These are phyloP conservation scores for Pseudogymnoascus sp. DNA, from an alignment of 2,329 filamentous ascomycete genomes.

Conservation along the genomic window DNA sequence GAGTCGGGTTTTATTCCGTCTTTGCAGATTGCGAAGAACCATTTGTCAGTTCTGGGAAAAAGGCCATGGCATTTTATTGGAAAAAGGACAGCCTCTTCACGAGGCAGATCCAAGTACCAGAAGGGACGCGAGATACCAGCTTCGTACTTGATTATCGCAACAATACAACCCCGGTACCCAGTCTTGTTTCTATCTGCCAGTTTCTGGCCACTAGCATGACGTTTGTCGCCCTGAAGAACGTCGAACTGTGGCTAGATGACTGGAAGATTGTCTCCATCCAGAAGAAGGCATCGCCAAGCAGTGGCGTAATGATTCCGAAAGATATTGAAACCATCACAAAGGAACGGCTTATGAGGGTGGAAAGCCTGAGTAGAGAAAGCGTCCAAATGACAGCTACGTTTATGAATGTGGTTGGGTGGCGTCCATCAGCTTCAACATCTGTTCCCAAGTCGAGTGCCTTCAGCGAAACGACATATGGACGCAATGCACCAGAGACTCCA, in stretches of 20 bases:
- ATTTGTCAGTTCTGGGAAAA: slow-evolving; percentile 84
- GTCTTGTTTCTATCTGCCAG: slow-evolving; percentile 77
- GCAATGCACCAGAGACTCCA: slow-evolving; percentile 44
- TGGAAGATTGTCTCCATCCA: slow-evolving; percentile 70
- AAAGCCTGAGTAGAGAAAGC: slow-evolving; percentile 72
- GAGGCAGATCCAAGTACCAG: slow-evolving; percentile 68
- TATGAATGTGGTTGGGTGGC: slow-evolving; percentile 85
- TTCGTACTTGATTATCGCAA: slow-evolving; percentile 95
- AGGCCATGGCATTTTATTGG: slow-evolving; percentile 99
- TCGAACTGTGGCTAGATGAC: slow-evolving; percentile 88
- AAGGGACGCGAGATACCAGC: slow-evolving; percentile 65
- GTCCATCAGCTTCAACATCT: slow-evolving; percentile 45
- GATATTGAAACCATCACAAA: slow-evolving; percentile 77
- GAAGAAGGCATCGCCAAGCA: slow-evolving; percentile 79
- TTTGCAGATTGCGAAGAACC: slow-evolving; percentile 98
- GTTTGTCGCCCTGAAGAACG: slow-evolving; percentile 80
- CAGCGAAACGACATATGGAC: slow-evolving; percentile 34
- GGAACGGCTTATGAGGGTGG: slow-evolving; percentile 82
- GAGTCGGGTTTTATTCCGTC: slow-evolving; percentile 96
- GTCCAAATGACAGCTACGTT: slow-evolving; percentile 88
- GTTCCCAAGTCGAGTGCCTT: slow-evolving; percentile 21
- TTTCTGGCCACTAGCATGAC: slow-evolving; percentile 93
- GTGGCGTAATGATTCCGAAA: slow-evolving; percentile 63
- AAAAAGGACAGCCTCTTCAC: slow-evolving; percentile 97
- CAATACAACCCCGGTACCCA: slow-evolving; percentile 76